A percentile compares a stretch with the other conserved stretches of the same genome.
Evolutionary conservation across 1,139 yeast genomes (phyloP).

Genomic region (Yamadazyma conglobata): DNA sequence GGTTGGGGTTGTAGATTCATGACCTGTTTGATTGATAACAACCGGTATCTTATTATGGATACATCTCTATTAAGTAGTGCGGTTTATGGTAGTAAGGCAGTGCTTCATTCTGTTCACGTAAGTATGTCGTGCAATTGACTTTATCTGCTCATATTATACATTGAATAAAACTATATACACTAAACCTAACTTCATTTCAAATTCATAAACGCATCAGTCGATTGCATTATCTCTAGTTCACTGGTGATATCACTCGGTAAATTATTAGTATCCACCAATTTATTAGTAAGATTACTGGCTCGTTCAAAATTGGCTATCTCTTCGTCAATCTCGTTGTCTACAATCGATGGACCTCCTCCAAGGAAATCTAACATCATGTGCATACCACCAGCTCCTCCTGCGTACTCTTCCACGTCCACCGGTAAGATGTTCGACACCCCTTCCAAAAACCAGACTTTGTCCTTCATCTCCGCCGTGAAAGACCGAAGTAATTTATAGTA

Average conservation of each 20-base stretch:
- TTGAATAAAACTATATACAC: no score
- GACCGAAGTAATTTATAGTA: slow-evolving; percentile 79
- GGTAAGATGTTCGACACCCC: slow-evolving; percentile 87
- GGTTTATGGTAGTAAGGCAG: no score
- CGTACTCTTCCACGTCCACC: slow-evolving; percentile 77
- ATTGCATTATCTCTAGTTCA: slow-evolving; percentile 46
- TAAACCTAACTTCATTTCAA: slow-evolving; percentile 23
- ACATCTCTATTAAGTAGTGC: no score
- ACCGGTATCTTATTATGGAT: no score
- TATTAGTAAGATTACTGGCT: slow-evolving; percentile 39
- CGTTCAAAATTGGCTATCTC: slow-evolving; percentile 46
- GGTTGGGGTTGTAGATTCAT: no score
- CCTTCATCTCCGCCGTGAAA: slow-evolving; percentile 83
- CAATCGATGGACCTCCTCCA: slow-evolving; percentile 64
- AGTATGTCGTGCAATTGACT: no score
- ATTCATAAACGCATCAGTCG: slow-evolving; percentile 36
- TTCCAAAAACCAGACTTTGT: slow-evolving; percentile 89
- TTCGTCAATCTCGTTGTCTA: slow-evolving; percentile 41
- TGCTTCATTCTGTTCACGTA: no score
- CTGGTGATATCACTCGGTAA: slow-evolving; percentile 55
- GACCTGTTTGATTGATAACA: no score
- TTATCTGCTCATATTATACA: no score
- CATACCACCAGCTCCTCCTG: slow-evolving; percentile 84
- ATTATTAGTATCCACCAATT: slow-evolving; percentile 51
- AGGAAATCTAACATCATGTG: slow-evolving; percentile 85